Base-by-base conservation (phyloP, 495 filamentous ascomycete species). In the Aspergillus bridgeri region DNA sequence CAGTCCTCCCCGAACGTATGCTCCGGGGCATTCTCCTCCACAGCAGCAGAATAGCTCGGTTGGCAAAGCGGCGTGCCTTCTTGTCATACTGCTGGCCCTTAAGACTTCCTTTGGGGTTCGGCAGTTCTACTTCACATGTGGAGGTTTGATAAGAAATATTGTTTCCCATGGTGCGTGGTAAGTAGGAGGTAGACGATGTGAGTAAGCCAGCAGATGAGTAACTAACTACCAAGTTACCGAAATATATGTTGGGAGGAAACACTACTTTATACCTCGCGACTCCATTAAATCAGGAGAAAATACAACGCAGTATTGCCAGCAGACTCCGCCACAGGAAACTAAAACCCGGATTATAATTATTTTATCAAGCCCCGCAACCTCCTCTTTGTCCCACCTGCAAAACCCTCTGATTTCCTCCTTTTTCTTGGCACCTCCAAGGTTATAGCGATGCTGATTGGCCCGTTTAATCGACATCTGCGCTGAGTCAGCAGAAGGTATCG, bases 1-100 rank as follows among this genome's bases (percentile, higher is more conserved):
- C 79, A 82, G 61, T 82, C 75, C 50, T 82, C 79, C 33, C 66
- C 63, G 65, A 54, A 68, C 6, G 18, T 33, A n/a, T 57, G 55
- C 13, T 61, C 60, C 17, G 44, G 59, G 4, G 51, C 54, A 43
- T 52, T 58, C 47, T 69, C 65, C 38, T 63, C 59, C 20, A 65
- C 65, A 9, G 61, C 61, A 3, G 58, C 51, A 6, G 65, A 61
- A 27, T 63, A 70, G 13, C 52, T 57, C 9, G 73, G 71, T 75
- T 73, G 21, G 73, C 73, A 56, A 75, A 80, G 19, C 65, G 56
- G 7, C 60, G 57, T 5, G 67, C 53, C 42, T 70, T 65, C n/a
- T 54, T 58, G 38, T 65, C 63, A 42, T 53, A 66, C 38, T 67
- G 67, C 3, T 65, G 48, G 9, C 67, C 67, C 51, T 49, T 46